Percentiles rank a stretch among this genome's conserved stretches.
Conservation (phyloP, 1,139 yeast genomes). For the Sugiyamaella neomexicana region DNA sequence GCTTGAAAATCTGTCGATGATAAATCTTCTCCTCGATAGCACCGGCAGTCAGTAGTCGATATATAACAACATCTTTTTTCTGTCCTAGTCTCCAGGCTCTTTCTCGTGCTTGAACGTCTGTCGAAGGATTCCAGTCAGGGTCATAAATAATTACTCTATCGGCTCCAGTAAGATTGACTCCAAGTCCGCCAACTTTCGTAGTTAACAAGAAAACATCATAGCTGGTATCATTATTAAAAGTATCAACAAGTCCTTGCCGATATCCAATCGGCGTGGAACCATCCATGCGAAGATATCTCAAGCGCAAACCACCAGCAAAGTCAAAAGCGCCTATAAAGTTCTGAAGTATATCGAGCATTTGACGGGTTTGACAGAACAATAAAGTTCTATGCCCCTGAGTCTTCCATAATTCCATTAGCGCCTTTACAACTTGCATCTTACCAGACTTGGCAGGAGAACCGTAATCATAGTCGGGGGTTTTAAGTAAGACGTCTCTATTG, state of each 20-base stretch:
- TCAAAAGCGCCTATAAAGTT: constrained; percentile 47
- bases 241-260: constrained; percentile 78
- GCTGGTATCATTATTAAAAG: constrained; percentile 62
- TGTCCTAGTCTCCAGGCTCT: constrained; percentile 98
- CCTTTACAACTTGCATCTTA: constrained; percentile 83
- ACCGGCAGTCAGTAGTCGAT: constrained; percentile 90
- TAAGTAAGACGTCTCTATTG: constrained; percentile 50
- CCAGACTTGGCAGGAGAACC: constrained; percentile 79
- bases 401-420: constrained; percentile 74
- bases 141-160: constrained; percentile 91
- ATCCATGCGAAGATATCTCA: constrained; percentile 76
- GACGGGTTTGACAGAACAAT: constrained; percentile 86
- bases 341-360: constrained; percentile 88
- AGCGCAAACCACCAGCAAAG: constrained; percentile 38
- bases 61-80: constrained; percentile 88
- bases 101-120: constrained; percentile 95
- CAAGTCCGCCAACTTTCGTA: constrained; percentile 94
- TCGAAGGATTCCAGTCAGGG: constrained; percentile 99
- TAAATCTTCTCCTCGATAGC: constrained; percentile 95
- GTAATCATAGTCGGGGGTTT: constrained; percentile 50
- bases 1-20: constrained; percentile 95
- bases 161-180: constrained; percentile 93
- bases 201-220: constrained; percentile 75
- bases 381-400: constrained; percentile 74
- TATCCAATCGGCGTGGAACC: constrained; percentile 81